phyloP scores from a whole-genome alignment of 805 yeast species.

The Saturnispora silvae region DNA sequence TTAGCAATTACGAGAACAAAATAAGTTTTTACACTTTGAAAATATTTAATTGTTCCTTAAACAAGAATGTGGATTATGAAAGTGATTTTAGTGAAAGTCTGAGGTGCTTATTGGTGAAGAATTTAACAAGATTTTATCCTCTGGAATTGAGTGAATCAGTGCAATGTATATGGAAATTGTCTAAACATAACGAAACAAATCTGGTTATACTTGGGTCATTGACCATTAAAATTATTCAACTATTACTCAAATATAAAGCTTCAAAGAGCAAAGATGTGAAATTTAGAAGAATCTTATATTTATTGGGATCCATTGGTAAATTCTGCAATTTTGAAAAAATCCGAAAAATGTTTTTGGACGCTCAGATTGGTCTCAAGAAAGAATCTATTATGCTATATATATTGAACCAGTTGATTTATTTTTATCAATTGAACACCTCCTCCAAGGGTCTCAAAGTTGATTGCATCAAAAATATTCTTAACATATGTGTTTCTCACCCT shows the following conservation, averaged over 20 bases:
- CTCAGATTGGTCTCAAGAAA: constrained; percentile 32
- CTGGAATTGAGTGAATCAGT: constrained; percentile 64
- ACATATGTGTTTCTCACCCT: constrained; percentile 53
- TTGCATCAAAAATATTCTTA: constrained; percentile 48
- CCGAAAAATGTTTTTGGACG: constrained; percentile 28
- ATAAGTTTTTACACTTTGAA: constrained; percentile 41
- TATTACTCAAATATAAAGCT: constrained; percentile 35
- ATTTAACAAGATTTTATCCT: constrained; percentile 49
- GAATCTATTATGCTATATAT: constrained; percentile 52
- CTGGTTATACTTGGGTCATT: constrained; percentile 47
- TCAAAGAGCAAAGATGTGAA: constrained; percentile 29
- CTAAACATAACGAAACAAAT: constrained; percentile 33
- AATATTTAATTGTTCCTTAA: constrained; percentile 41
- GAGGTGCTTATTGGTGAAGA: constrained; percentile 40
- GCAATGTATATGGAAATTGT: constrained; percentile 54
- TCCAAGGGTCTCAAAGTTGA: constrained; percentile 32
- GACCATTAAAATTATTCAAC: constrained; percentile 45
- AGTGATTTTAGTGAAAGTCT: constrained; percentile 39
- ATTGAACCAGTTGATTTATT: constrained; percentile 45
- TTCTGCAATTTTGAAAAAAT: constrained; percentile 50
- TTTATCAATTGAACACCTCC: constrained; percentile 28
- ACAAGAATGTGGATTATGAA: constrained; percentile 32
- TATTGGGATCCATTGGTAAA: constrained; percentile 64
- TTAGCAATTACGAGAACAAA: constrained; percentile 34
- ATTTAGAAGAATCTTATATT: constrained; percentile 44